Evolutionary conservation across 192 early-diverging fungal genomes (phyloP).

Genomic region (Gigaspora rosea): DNA sequence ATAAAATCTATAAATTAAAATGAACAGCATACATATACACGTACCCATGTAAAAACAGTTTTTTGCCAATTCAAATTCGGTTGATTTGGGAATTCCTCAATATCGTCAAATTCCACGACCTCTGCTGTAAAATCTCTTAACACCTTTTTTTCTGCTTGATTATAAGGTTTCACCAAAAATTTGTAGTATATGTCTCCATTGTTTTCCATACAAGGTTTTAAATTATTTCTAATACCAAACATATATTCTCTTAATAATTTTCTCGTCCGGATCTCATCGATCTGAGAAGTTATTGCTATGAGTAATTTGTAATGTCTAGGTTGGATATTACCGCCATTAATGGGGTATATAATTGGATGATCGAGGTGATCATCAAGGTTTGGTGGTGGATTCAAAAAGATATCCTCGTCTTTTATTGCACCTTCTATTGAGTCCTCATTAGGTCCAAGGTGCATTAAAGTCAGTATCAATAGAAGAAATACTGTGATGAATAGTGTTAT

Average conservation of each 20-base stretch:
- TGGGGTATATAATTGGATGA: too few relatives aligned
- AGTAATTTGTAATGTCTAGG: constrained; percentile 46
- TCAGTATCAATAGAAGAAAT: too few relatives aligned
- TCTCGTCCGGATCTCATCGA: constrained; percentile 43
- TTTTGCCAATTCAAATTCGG: constrained; percentile 24
- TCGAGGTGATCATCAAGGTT: too few relatives aligned
- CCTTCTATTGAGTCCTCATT: too few relatives aligned
- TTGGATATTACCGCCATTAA: not conserved
- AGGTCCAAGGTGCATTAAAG: too few relatives aligned
- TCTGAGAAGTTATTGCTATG: constrained; percentile 50
- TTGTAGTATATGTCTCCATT: constrained; percentile 47
- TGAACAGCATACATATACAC: not conserved
- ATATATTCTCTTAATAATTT: constrained; percentile 51
- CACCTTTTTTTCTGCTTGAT: constrained; percentile 16
- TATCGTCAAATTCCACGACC: constrained; percentile 56
- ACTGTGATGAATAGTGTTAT: too few relatives aligned
- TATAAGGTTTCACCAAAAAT: constrained; percentile 44
- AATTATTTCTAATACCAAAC: constrained; percentile 57
- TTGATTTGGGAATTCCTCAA: constrained; percentile 36
- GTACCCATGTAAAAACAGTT: constrained; percentile 38
- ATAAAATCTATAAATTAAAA: too few relatives aligned
- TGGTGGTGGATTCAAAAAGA: too few relatives aligned
- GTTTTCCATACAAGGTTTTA: constrained; percentile 51
- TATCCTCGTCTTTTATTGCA: too few relatives aligned
- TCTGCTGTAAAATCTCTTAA: constrained; percentile 47